Base-by-base conservation (phyloP, 805 yeast genomes). In the Cyberlindnera sargentensis region DNA sequence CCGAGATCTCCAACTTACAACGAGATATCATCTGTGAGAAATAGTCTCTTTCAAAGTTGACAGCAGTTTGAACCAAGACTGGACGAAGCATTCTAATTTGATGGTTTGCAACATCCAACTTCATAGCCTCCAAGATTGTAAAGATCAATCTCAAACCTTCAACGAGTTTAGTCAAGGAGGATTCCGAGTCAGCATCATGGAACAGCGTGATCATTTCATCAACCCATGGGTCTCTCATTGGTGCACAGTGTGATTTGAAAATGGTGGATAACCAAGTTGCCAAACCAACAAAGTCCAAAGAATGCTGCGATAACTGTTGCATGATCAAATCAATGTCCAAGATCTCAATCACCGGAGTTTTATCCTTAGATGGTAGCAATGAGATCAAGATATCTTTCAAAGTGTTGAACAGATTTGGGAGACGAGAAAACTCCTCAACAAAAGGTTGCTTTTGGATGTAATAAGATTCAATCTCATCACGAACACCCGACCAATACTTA, bases 141-240 rank as follows among this genome's bases (percentile, higher is more conserved):
- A 90, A 87, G 7, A 86, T 73, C 62, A 81, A 75, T 44, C 89
- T 73, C 42, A 91, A 66, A 1, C 95, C 96, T 31, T 80, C 86
- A 29, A 86, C 84, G 34, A 89, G 67, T 48, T 71, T 69, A 5
- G 65, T 48, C 4, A 73, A 62, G 2, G 62, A 55, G 11, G 45
- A 51, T 2, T 43, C 42, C 6, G 52, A 27, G 40, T 55, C 48
- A 20, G 83, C 78, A 40, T 66, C 68, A 32, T 65, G 43, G 44
- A 60, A 61, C 35, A 57, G 44, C n/a, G 32, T 37, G 39, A 77
- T 76, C 93, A 90, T 86, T 54, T 82, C 86, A 53, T 79, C 85
- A 32, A 90, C 95, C 89, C 93, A 83, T 34, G 77, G 66, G 63
- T 87, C 96, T 60, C 97, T 76, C 95, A 88, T 88, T 48, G 97